These are phyloP conservation scores for Salmacisia buchloeana DNA, from an alignment of 1,284 basidiomycete genomes.

Conservation along the genomic window DNA sequence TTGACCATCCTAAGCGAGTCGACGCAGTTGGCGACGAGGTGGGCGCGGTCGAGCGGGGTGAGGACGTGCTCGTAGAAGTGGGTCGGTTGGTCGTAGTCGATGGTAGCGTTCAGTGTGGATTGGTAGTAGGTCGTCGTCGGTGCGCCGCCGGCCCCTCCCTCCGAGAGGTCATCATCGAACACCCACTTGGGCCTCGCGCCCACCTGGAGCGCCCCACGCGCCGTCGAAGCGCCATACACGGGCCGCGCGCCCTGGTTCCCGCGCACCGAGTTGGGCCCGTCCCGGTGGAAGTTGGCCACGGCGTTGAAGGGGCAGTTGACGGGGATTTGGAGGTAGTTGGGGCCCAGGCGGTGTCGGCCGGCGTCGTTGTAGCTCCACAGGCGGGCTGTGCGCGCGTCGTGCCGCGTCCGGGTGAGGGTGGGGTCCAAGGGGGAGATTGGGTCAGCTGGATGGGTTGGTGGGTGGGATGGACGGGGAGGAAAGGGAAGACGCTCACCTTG, in stretches of 20 bases:
- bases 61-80: background rate
- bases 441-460: background rate
- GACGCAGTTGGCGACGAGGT: background rate
- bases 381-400: constrained; percentile 12
- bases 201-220: background rate
- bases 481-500: constrained; percentile 14
- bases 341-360: constrained; percentile 12
- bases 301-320: constrained; percentile 2
- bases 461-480: background rate
- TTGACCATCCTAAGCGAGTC: background rate
- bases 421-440: background rate
- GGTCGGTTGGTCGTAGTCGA: constrained; percentile 4
- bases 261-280: background rate
- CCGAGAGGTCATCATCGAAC: background rate
- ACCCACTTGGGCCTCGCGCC: background rate
- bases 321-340: constrained; percentile 15
- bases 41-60: background rate
- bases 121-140: background rate
- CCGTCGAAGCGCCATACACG: background rate
- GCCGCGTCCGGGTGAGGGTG: no score
- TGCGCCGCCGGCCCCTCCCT: background rate
- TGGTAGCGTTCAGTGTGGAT: background rate
- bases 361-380: constrained; percentile 15
- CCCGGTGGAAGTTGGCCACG: constrained; percentile 5
- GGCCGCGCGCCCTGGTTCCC: background rate